Conservation (phyloP, 805 yeast genomes). For the Cyberlindnera amylophila region DNA sequence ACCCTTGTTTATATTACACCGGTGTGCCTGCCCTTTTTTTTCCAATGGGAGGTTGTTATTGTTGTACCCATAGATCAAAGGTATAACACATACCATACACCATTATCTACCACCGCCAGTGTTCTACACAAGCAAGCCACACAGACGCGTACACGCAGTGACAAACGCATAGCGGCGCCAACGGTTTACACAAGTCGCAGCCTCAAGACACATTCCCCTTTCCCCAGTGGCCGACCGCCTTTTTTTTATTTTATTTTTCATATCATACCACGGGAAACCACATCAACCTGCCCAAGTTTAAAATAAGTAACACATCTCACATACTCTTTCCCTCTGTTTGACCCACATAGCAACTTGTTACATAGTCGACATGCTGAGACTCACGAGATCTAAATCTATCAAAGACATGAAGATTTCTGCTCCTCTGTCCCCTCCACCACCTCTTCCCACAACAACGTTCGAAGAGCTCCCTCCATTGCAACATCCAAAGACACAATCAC, state of each 20-base stretch:
- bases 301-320: neutral
- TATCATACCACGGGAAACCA: neutral
- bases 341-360: neutral
- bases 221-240: neutral
- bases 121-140: neutral
- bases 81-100: no score
- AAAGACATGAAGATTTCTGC: slow-evolving; percentile 15
- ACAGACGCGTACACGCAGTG: neutral
- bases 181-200: neutral
- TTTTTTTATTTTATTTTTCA: neutral
- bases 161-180: slow-evolving; percentile 4
- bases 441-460: slow-evolving; percentile 5
- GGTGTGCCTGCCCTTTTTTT: neutral
- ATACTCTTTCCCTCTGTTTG: no score
- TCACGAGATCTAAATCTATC: slow-evolving; percentile 10
- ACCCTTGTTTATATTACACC: neutral
- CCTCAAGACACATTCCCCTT: neutral
- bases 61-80: no score
- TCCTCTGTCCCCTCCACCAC: slow-evolving; percentile 8
- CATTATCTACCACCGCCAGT: no score
- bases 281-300: no score
- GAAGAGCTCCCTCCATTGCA: neutral
- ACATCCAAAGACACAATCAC: neutral
- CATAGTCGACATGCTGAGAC: slow-evolving; percentile 2
- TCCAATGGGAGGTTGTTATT: no score